Evolutionary conservation across 495 filamentous ascomycete genomes (phyloP).

Genomic region (Melanomma pulvis-pyrius): DNA sequence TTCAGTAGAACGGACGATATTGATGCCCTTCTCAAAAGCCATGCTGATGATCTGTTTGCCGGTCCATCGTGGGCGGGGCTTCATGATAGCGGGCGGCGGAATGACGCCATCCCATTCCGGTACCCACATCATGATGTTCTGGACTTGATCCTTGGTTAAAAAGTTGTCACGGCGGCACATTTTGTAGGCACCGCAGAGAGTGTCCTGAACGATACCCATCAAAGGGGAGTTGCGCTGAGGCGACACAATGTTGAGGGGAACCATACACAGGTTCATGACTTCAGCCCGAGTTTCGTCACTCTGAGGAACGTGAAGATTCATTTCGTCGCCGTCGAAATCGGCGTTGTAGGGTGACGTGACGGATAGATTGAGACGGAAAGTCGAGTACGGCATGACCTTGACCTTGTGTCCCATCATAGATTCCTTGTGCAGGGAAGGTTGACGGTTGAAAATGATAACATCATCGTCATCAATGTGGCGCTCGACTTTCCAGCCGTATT

Average conservation of each 20-base stretch:
- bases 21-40: conserved; percentile 84
- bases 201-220: conserved; percentile 99
- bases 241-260: conserved; percentile 95
- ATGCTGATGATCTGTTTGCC: conserved; percentile 97
- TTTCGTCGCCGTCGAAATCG: conserved; percentile 99
- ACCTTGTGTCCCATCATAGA: conserved; percentile 99
- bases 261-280: conserved; percentile 89
- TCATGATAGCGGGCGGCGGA: conserved; percentile 85
- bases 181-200: conserved; percentile 94
- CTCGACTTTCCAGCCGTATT: conserved; percentile 98
- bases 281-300: conserved; percentile 94
- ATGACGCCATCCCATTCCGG: conserved; percentile 96
- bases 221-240: conserved; percentile 95
- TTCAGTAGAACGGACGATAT: conserved; percentile 66
- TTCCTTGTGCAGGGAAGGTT: conserved; percentile 98
- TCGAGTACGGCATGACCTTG: conserved; percentile 97
- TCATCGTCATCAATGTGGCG: conserved; percentile 93
- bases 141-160: conserved; percentile 83
- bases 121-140: conserved; percentile 96
- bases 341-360: conserved; percentile 99
- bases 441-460: conserved; percentile 98
- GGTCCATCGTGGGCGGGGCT: conserved; percentile 93
- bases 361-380: conserved; percentile 93
- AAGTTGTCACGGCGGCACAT: conserved; percentile 92
- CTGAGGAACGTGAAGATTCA: conserved; percentile 99